phyloP scores from a whole-genome alignment of 441 rosid genomes.

The Hura crepitans region DNA sequence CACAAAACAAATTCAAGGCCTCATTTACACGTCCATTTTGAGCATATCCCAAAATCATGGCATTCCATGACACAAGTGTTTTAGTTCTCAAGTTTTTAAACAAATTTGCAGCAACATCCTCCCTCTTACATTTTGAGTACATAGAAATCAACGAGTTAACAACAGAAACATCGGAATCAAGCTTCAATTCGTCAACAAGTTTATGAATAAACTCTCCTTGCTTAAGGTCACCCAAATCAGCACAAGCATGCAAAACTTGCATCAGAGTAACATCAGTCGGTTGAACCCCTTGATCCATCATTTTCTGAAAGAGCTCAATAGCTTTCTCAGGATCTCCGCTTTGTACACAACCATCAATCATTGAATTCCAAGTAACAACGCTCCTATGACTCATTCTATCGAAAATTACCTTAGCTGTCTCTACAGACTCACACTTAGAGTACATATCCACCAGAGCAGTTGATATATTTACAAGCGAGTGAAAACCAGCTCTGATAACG shows the following conservation, averaged over 20 bases:
- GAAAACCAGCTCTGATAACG: constrained; percentile 54
- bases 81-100: constrained; percentile 51
- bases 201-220: constrained; percentile 59
- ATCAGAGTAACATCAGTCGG: constrained; percentile 78
- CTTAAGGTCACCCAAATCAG: constrained; percentile 68
- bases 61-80: constrained; percentile 76
- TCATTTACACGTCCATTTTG: constrained; percentile 60
- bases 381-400: constrained; percentile 46
- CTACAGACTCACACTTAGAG: constrained; percentile 51
- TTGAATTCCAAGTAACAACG: constrained; percentile 80
- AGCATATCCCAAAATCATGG: constrained; percentile 78
- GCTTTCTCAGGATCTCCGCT: constrained; percentile 53
- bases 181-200: constrained; percentile 44
- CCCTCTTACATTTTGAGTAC: constrained; percentile 73
- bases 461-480: constrained; percentile 51
- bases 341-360: constrained; percentile 74
- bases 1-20: constrained; percentile 54
- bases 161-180: constrained; percentile 56
- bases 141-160: constrained; percentile 76
- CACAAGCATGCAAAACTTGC: constrained; percentile 78
- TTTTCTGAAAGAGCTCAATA: constrained; percentile 45
- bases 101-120: constrained; percentile 49
- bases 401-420: constrained; percentile 55
- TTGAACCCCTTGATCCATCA: constrained; percentile 69
- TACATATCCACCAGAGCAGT: constrained; percentile 86